Evolutionary conservation across 768 basidiomycete genomes (phyloP), one percentile per base, ranked within the genome.

Genomic region (Serendipita sp.): DNA sequence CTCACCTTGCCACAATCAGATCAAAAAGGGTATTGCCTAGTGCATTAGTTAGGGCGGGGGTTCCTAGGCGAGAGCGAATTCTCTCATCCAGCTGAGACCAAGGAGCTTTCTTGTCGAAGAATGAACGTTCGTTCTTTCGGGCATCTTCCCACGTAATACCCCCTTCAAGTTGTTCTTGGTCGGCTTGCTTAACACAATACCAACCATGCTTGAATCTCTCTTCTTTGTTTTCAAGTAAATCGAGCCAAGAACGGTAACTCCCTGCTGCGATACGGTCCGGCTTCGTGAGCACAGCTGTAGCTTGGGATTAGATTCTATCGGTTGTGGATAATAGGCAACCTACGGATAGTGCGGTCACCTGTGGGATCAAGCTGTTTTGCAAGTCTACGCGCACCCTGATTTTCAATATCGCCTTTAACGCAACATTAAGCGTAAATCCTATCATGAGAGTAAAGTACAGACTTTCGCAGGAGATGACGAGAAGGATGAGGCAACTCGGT

Each of bases 281-380:
- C 66, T 90, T 88, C 0, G 86, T 90, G 18, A 87, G 76, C 16
- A 87, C 84, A 58, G 86, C 86, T 86, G 64, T 3, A 46, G n/a
- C 6, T 40, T 40, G 5, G 37, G 37, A 13, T 40, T 13, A 40
- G 37, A 40, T 50, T 8, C 29, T 50, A 50, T 6, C 6, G 48
- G 13, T 13, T 18, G 8, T 50, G n/a, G 16, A 31, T 50, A 16
- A n/a, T 18, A n/a, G 29, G 29, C n/a, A 3, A 68, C 78, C 13
- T 66, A 86, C 88, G 87, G 15, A 89, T 84, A 0, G 87, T 90
- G 3, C 86, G 77, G 60, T 77, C 78, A 0, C 87, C 86, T 0
- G 80, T 73, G 0, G 83, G 81, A 66, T 89, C 87, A 55, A 79
- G 73, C 13, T 73, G 60, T 68, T 83, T 84, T 0, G 85, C 81